Evolutionary conservation across 2,329 filamentous ascomycete genomes (phyloP).

Genomic region (Harringtonia aguacate): DNA sequence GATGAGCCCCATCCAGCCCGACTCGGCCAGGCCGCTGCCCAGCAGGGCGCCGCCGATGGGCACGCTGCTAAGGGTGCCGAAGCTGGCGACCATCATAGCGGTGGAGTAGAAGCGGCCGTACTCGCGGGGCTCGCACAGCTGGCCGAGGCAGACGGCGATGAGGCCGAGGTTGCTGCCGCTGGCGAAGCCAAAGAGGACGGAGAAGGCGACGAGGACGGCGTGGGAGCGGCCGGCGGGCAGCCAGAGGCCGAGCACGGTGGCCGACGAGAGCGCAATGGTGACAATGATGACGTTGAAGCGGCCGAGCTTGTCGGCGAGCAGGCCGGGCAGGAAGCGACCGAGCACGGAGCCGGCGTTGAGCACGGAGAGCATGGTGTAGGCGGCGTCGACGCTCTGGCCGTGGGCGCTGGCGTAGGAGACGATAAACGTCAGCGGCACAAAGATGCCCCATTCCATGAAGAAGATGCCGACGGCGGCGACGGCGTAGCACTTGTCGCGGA

Average conservation of each 20-base stretch:
- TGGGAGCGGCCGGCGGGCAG: slow-evolving; percentile 45
- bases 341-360: slow-evolving; percentile 71
- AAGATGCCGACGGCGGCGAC: slow-evolving; percentile 53
- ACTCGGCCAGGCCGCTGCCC: slow-evolving; percentile 16
- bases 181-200: slow-evolving; percentile 66
- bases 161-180: slow-evolving; percentile 70
- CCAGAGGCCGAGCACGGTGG: slow-evolving; percentile 56
- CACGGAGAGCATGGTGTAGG: slow-evolving; percentile 69
- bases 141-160: slow-evolving; percentile 71
- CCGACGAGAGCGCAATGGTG: slow-evolving; percentile 47
- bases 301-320: slow-evolving; percentile 64
- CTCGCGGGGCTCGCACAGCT: slow-evolving; percentile 65
- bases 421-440: slow-evolving; percentile 68
- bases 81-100: slow-evolving; percentile 66
- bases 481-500: slow-evolving; percentile 47
- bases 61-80: slow-evolving; percentile 47
- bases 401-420: slow-evolving; percentile 57
- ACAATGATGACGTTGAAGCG: slow-evolving; percentile 72
- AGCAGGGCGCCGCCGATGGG: slow-evolving; percentile 31
- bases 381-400: slow-evolving; percentile 46
- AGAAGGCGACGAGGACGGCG: slow-evolving; percentile 55
- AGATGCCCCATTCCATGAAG: slow-evolving; percentile 60
- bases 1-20: slow-evolving; percentile 26
- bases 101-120: slow-evolving; percentile 61
- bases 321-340: slow-evolving; percentile 66